Evolutionary conservation across 2,329 filamentous ascomycete species (phyloP), one percentile per base, ranked within the genome.

Genomic region (Diaporthe capsici): DNA sequence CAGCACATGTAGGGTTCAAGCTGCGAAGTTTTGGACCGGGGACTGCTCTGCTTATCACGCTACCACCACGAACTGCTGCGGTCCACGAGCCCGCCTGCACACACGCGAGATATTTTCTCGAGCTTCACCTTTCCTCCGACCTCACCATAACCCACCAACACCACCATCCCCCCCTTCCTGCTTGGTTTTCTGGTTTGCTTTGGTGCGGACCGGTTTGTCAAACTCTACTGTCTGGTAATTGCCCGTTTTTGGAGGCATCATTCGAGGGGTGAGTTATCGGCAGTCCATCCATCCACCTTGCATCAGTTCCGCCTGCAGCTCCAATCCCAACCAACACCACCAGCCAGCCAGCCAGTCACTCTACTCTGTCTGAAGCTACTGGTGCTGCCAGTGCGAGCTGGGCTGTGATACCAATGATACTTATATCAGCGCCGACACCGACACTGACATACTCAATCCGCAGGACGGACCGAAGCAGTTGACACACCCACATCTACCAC

Each of bases 71-170:
- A 63, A 25, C 58, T 34, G 25, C 61, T 34, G 4, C 42, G 9
- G 61, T 13, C 3, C 61, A 28, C 39, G 25, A 37, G 22, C 44
- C 31, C 28, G 34, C 44, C 31, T 25, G 28, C 47, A 47, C 28
- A 25, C 57, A 68, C 28, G 28, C 63, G 47, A 68, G 63, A 68
- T 68, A 68, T 68, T 68, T 68, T 68, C 63, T 68, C 63, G 44
- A 68, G 63, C 63, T 51, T 49, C 42, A 20, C 28, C 42, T 49
- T 51, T 10, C 13, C 13, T 34, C 31, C 20, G 4, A 20, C 63
- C 31, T 68, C 47, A 25, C 22, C 44, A 51, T 31, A 4, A 8
- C 44, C 44, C 63, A 53, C 44, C 63, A 34, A 28, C 57, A 17
- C 34, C 57, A 53, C 28, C 31, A 17, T 10, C 10, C 47, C 63